Conservation (phyloP, 2,329 filamentous ascomycete genomes). For the Tolypocladium sp. region DNA sequence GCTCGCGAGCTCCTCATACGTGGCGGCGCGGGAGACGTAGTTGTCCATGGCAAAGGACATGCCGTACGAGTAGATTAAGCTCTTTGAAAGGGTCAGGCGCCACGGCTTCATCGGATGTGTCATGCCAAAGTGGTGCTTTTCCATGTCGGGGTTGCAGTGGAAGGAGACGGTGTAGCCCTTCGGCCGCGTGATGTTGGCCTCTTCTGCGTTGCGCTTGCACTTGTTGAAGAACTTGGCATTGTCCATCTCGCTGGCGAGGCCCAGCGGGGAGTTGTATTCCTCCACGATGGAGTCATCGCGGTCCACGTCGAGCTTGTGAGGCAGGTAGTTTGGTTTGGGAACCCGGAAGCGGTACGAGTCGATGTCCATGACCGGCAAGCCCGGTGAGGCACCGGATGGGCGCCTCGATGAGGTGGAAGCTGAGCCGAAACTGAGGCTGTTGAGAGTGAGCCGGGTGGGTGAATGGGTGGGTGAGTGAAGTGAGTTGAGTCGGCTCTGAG, state of each 20-base stretch:
- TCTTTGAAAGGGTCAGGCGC: conserved; percentile 91
- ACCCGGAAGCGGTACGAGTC: conserved; percentile 43
- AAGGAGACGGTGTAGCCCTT: conserved; percentile 88
- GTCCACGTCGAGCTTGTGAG: conserved; percentile 43
- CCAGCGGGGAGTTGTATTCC: conserved; percentile 41
- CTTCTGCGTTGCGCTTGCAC: conserved; percentile 45
- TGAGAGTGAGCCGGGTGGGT: background rate
- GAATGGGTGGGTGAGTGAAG: background rate
- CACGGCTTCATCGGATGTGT: conserved; percentile 99
- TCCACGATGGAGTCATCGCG: conserved; percentile 42
- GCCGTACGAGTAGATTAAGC: conserved; percentile 87
- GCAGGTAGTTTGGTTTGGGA: conserved; percentile 52
- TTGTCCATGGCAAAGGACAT: conserved; percentile 97
- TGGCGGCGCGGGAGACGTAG: conserved; percentile 75
- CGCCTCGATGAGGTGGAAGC: background rate
- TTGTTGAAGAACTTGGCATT: conserved; percentile 48
- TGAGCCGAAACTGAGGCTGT: background rate
- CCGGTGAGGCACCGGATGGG: background rate
- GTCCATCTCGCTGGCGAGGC: conserved; percentile 40
- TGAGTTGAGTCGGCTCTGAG: background rate
- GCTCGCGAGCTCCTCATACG: conserved; percentile 74
- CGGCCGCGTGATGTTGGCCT: conserved; percentile 66
- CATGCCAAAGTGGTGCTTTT: conserved; percentile 93
- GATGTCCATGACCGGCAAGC: conserved; percentile 21
- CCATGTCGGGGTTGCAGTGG: conserved; percentile 90